Conservation (phyloP, 148 eudicot genomes). For the Suaeda aralocaspica region DNA sequence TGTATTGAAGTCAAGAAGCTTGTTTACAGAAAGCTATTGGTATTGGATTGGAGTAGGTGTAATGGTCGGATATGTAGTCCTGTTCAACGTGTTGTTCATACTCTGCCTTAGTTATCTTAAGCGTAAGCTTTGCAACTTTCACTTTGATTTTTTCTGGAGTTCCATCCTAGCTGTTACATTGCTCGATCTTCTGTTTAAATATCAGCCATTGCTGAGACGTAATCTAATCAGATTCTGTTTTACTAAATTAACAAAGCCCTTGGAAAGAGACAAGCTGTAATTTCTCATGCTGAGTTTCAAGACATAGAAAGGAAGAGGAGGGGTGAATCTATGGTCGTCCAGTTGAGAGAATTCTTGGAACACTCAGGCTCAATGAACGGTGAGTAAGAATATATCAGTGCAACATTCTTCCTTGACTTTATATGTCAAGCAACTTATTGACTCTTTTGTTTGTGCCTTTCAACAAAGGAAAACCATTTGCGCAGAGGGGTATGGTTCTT, state of each 20-base stretch:
- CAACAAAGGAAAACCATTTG: conserved; percentile 50
- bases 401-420: conserved; percentile 12
- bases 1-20: conserved; percentile 61
- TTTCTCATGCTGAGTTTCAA: conserved; percentile 63
- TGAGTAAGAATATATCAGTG: conserved; percentile 25
- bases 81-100: conserved; percentile 82
- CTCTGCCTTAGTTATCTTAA: conserved; percentile 67
- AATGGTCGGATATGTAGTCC: conserved; percentile 67
- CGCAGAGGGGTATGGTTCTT: conserved; percentile 86
- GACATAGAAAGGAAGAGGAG: conserved; percentile 58
- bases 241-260: conserved; percentile 39
- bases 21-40: conserved; percentile 88
- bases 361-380: conserved; percentile 77
- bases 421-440: conserved; percentile 14
- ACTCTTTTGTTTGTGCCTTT: conserved; percentile 1
- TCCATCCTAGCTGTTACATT: background rate
- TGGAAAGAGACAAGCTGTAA: conserved; percentile 87
- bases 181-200: background rate
- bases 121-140: conserved; percentile 50
- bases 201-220: background rate
- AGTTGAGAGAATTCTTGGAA: conserved; percentile 73
- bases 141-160: conserved; percentile 9
- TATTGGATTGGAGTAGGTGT: conserved; percentile 94
- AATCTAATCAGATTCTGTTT: conserved; percentile 8
- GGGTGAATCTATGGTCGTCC: conserved; percentile 58